Percentiles rank a stretch among this genome's conserved stretches.
Conservation (phyloP, 768 basidiomycete species). For the Kwoniella sp. region DNA sequence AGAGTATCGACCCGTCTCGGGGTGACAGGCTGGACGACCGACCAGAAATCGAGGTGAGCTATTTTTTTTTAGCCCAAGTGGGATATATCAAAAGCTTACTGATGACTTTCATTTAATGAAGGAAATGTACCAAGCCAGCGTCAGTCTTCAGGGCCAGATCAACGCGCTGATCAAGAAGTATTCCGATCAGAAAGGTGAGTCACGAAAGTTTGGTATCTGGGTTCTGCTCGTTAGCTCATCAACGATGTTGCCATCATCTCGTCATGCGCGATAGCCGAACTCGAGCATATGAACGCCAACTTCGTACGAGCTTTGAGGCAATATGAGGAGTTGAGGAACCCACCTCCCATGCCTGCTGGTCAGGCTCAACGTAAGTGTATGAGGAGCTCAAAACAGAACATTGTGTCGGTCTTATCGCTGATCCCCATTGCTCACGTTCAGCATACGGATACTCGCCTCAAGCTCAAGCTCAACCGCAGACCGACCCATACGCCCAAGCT, state of each 20-base stretch:
- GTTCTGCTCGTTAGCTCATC: neutral
- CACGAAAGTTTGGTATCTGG: neutral
- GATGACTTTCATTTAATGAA: constrained; percentile 52
- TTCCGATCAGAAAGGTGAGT: constrained; percentile 78
- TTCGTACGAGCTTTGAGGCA: constrained; percentile 85
- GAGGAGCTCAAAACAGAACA: neutral
- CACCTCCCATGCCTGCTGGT: constrained; percentile 29
- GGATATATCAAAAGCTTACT: neutral
- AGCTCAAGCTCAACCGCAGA: constrained; percentile 38
- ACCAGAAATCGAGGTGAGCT: constrained; percentile 77
- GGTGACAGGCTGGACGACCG: constrained; percentile 82
- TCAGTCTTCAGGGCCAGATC: constrained; percentile 89
- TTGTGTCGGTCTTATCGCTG: neutral
- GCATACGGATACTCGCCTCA: constrained; percentile 48
- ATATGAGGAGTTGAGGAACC: constrained; percentile 90
- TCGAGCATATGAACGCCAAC: constrained; percentile 91
- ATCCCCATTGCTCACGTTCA: constrained; percentile 3
- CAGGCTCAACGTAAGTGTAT: constrained; percentile 10
- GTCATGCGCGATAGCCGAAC: constrained; percentile 69
- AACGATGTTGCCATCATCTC: too few relatives aligned
- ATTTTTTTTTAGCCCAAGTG: neutral
- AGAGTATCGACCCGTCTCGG: constrained; percentile 70
- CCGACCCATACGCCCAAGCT: constrained; percentile 41
- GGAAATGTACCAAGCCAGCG: constrained; percentile 87
- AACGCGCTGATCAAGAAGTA: constrained; percentile 97